Conservation (phyloP, 1,284 basidiomycete genomes). For the Trichosporon sp. region DNA sequence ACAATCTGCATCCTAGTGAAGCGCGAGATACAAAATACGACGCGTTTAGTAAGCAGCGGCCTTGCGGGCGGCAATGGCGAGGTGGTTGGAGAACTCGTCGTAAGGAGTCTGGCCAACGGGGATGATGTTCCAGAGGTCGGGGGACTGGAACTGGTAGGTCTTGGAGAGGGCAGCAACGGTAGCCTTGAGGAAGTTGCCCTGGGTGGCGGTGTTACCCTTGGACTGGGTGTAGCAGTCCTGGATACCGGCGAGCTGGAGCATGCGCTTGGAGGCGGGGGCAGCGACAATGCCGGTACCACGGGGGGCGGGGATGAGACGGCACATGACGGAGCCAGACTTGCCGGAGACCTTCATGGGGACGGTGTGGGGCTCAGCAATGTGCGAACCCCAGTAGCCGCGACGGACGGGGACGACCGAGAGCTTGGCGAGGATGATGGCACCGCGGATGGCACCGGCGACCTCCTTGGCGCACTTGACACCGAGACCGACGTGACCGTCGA, state of each 20-base stretch:
- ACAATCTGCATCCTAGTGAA: slow-evolving; percentile 8
- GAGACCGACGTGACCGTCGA: slow-evolving; percentile 93
- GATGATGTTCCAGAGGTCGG: slow-evolving; percentile 96
- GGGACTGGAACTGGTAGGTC: slow-evolving; percentile 93
- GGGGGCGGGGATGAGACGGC: slow-evolving; percentile 95
- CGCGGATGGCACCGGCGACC: slow-evolving; percentile 98
- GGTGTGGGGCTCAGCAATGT: slow-evolving; percentile 97
- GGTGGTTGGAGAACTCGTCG: slow-evolving; percentile 88
- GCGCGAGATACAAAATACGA: slow-evolving; percentile 9
- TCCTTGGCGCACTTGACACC: slow-evolving; percentile 99
- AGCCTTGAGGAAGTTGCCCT: slow-evolving; percentile 99
- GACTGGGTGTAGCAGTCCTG: slow-evolving; percentile 80
- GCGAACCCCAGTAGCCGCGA: slow-evolving; percentile 98
- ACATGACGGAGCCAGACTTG: slow-evolving; percentile 99
- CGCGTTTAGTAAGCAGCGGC: slow-evolving; percentile 63
- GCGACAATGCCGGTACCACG: slow-evolving; percentile 99
- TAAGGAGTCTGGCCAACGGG: slow-evolving; percentile 71
- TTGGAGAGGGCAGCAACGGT: slow-evolving; percentile 96
- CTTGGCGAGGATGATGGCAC: slow-evolving; percentile 98
- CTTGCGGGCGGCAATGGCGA: slow-evolving; percentile 75
- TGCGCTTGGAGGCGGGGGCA: slow-evolving; percentile 92
- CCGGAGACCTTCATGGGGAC: slow-evolving; percentile 98
- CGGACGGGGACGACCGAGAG: slow-evolving; percentile 96
- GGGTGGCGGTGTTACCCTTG: slow-evolving; percentile 96
- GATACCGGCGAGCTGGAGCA: slow-evolving; percentile 95